These are phyloP conservation scores for Zygnema circumcarinatum DNA, from an alignment of 139 green algal genomes.

Conservation along the genomic window DNA sequence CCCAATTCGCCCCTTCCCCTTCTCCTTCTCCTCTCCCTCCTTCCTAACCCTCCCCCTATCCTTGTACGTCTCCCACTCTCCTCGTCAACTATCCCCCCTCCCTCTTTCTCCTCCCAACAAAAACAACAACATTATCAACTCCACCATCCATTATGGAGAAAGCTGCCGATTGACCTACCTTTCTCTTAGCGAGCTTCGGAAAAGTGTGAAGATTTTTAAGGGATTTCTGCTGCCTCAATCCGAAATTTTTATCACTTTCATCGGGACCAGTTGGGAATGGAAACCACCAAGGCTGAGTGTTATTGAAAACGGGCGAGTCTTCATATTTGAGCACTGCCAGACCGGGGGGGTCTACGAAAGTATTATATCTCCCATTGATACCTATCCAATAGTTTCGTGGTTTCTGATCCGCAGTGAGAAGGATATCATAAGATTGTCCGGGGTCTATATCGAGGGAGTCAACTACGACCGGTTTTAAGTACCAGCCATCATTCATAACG, in stretches of 20 bases:
- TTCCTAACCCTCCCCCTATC: too few relatives aligned
- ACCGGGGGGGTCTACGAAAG: background rate
- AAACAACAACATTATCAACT: too few relatives aligned
- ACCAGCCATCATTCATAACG: background rate
- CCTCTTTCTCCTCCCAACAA: too few relatives aligned
- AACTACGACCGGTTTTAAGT: background rate
- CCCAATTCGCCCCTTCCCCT: too few relatives aligned
- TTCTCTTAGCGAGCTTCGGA: background rate
- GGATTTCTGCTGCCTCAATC: background rate
- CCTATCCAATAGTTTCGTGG: slow-evolving; percentile 16
- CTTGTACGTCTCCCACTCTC: too few relatives aligned
- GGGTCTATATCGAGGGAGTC: slow-evolving; percentile 3
- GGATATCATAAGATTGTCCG: background rate
- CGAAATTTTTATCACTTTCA: background rate
- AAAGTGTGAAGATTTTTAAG: background rate
- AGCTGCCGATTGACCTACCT: background rate
- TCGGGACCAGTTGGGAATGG: background rate
- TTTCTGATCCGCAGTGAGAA: background rate
- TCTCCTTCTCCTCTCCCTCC: too few relatives aligned
- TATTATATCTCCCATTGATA: slow-evolving; percentile 12
- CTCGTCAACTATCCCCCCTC: too few relatives aligned
- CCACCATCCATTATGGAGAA: too few relatives aligned
- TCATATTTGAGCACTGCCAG: slow-evolving; percentile 4
- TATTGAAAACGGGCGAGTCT: background rate
- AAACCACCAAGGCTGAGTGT: background rate